Evolutionary conservation across 1,284 basidiomycete species (phyloP), one percentile per base, ranked within the genome.

Genomic region (Rhodotorula sp.): DNA sequence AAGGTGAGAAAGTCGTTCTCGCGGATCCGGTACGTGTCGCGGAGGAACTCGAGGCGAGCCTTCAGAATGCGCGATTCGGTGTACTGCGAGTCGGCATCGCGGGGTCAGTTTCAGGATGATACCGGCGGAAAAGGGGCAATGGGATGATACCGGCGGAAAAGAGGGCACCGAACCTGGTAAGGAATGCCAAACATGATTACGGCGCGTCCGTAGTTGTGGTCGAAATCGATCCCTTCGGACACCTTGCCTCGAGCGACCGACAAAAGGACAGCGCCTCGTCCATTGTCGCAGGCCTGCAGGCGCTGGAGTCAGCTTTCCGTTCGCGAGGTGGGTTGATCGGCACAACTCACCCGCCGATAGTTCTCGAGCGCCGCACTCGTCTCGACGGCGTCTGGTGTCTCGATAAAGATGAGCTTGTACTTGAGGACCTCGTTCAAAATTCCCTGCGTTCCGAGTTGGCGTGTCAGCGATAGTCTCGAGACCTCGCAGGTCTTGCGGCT

Each of bases 381-480:
- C 82, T 99, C 96, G 77, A 96, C 95, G 30, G 96, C 95, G 79
- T 99, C 96, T 6, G 96, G 96, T 6, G 96, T 99, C 83, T 99
- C 96, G 60, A 99, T 96, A 78, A 99, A 99, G 72, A 99, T 95
- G 59, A 99, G 86, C 83, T 99, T 99, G 84, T 99, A 89, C 83
- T 99, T 99, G 95, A 96, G 98, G 26, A 97, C 96, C 84, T 99
- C 95, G 78, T 95, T 97, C 71, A 99, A 83, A 76, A 99, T 99
- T 59, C 95, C 96, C 93, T 95, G 75, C 33, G 22, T 18, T 42
- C 3, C 24, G 10, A 8, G 14, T 1, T 1, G 24, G 17, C 6
- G 17, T 1, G 20, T 73, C 61, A 77, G 71, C 61, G 22, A 3
- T 26, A 53, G 8, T 33, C 33, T 7, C 33, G 12, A 17, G 4